Conservation (phyloP, 257 asterid species). For the Solanum virginianum region DNA sequence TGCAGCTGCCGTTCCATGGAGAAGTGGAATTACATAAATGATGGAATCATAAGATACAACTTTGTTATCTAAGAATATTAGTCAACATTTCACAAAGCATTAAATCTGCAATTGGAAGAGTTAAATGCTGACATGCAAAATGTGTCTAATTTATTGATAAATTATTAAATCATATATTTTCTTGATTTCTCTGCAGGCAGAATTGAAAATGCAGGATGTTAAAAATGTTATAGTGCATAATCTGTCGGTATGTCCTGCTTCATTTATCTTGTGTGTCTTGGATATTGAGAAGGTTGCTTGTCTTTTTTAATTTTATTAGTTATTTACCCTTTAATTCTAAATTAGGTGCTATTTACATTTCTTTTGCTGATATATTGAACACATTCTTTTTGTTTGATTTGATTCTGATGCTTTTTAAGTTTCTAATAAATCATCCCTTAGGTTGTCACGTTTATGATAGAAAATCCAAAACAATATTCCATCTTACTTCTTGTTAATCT, state of each 20-base stretch:
- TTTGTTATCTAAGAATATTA: not conserved
- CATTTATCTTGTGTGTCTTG: not conserved
- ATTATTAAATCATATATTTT: not conserved
- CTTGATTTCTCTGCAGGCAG: constrained; percentile 52
- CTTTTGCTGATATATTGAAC: not conserved
- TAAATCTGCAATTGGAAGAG: not conserved
- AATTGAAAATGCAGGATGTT: constrained; percentile 89
- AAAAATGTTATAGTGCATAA: constrained; percentile 71
- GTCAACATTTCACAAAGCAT: not conserved
- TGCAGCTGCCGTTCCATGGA: not conserved
- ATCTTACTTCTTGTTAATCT: not conserved
- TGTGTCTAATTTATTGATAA: not conserved
- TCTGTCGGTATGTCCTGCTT: constrained; percentile 62
- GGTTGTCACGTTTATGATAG: not conserved
- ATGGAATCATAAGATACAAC: not conserved
- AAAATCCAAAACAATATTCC: not conserved
- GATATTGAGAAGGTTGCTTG: not conserved
- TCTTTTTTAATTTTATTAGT: not conserved
- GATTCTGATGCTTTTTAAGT: not conserved
- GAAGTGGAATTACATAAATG: not conserved
- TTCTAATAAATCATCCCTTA: not conserved
- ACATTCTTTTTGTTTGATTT: not conserved
- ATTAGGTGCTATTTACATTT: not conserved
- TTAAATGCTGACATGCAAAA: not conserved
- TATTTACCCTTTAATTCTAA: not conserved